A percentile compares a stretch with the other conserved stretches of the same genome.
Conservation (phyloP, 2,329 filamentous ascomycete genomes). For the Botrytis hyacinthi region DNA sequence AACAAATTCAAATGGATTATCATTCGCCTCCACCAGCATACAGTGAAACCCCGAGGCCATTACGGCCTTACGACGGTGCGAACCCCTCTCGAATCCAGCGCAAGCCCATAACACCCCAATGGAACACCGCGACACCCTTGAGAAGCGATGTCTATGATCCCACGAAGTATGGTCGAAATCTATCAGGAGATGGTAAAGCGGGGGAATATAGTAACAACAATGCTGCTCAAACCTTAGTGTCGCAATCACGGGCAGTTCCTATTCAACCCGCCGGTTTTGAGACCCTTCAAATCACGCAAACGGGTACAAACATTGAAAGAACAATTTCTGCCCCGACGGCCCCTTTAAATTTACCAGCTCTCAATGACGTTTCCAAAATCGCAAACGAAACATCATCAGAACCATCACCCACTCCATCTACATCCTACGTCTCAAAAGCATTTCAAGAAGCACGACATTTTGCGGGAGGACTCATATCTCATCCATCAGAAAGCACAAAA, state of each 20-base stretch:
- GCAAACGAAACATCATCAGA: not conserved
- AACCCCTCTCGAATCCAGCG: constrained; percentile 10
- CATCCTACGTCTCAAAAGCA: constrained; percentile 29
- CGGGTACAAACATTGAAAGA: not conserved
- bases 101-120: not conserved
- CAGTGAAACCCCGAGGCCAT: not conserved
- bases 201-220: not conserved
- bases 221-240: not conserved
- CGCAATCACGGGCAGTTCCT: not conserved
- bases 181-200: not conserved
- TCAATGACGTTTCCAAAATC: not conserved
- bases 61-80: not conserved
- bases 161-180: not conserved
- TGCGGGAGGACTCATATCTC: constrained; percentile 61
- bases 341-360: not conserved
- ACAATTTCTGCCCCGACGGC: not conserved
- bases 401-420: constrained; percentile 5
- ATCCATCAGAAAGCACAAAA: constrained; percentile 62
- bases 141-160: not conserved
- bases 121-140: not conserved
- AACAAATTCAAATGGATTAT: constrained; percentile 8
- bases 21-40: constrained; percentile 17
- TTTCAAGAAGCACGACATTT: constrained; percentile 60
- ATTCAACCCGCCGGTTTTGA: not conserved
- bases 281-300: not conserved